Evolutionary conservation across 2,329 filamentous ascomycete species (phyloP), one percentile per base, ranked within the genome.

Genomic region (Didymellaceae sp.): DNA sequence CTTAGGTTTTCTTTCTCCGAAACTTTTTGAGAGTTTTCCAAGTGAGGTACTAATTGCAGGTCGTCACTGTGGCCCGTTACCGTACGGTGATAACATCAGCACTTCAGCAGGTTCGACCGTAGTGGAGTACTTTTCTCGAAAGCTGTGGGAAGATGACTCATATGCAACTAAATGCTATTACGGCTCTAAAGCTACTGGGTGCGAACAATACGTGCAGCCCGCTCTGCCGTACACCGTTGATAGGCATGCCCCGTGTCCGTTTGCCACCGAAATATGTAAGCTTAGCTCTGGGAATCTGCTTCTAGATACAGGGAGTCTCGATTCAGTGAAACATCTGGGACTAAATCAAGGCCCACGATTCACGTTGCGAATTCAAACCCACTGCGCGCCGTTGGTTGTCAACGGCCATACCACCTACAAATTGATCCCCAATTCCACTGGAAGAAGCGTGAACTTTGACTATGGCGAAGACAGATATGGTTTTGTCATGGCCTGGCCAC

Each of bases 41-140:
- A 66, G 68, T 22, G 62, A 72, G 37, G 66, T 67, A 6, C 52
- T 74, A 1, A 55, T 74, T 2, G 30, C 41, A 7, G 63, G 67
- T 7, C 44, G 51, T 1, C 45, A 59, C 14, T 74, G 69, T 13
- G 28, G 26, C 6, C 8, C 13, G 22, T n/a, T 43, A n/a, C 6
- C 18, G 17, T 33, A 8, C 16, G 25, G 25, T 2, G 9, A 10
- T 16, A 14, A 11, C n/a, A 11, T 2, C 16, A 40, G 14, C 11
- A 13, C 10, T 13, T 3, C 6, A 11, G 11, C 16, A 38, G 24
- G 8, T n/a, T 20, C 25, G 25, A 21, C 4, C 54, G 50, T 22
- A 42, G 31, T 33, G 26, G 7, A 10, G 4, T 33, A 43, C 21
- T 16, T 5, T 10, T 5, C 39, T 5, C 24, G 25, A 9, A 32